Conservation (phyloP, 2,329 filamentous ascomycete genomes). For the Anisogramma anomala region DNA sequence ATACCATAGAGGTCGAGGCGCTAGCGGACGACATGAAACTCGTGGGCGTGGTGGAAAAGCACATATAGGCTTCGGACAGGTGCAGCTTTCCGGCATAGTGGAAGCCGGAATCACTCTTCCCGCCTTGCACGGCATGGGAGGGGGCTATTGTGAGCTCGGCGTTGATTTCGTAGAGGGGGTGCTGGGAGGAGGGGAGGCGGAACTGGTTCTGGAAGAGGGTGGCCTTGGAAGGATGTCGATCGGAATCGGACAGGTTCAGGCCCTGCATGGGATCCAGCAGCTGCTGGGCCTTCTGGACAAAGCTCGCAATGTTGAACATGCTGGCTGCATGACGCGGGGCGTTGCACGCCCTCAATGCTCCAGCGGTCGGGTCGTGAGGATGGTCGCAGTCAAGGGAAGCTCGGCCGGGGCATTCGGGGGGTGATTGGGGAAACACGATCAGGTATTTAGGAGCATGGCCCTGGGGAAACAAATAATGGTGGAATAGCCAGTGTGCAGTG, state of each 20-base stretch:
- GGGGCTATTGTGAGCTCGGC: slow-evolving; percentile 84
- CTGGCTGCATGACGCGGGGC: slow-evolving; percentile 19
- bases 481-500: too few species aligned
- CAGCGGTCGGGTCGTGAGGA: neutral
- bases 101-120: slow-evolving; percentile 63
- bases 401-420: slow-evolving; percentile 2
- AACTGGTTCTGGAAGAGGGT: slow-evolving; percentile 94
- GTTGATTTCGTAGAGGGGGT: slow-evolving; percentile 89
- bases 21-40: slow-evolving; percentile 76
- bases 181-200: slow-evolving; percentile 83
- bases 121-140: slow-evolving; percentile 57
- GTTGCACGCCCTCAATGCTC: slow-evolving; percentile 11
- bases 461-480: too few species aligned
- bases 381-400: neutral
- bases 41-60: slow-evolving; percentile 87
- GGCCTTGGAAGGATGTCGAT: slow-evolving; percentile 78
- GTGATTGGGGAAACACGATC: neutral
- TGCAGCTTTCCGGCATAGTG: slow-evolving; percentile 90
- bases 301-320: slow-evolving; percentile 57
- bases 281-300: slow-evolving; percentile 93
- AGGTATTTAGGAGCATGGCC: neutral
- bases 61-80: slow-evolving; percentile 86
- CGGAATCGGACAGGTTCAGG: slow-evolving; percentile 58
- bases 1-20: slow-evolving; percentile 66
- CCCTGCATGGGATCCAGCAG: slow-evolving; percentile 83